Conservation (phyloP, 1,139 yeast species). For the Nakaseomyces delphensis region DNA sequence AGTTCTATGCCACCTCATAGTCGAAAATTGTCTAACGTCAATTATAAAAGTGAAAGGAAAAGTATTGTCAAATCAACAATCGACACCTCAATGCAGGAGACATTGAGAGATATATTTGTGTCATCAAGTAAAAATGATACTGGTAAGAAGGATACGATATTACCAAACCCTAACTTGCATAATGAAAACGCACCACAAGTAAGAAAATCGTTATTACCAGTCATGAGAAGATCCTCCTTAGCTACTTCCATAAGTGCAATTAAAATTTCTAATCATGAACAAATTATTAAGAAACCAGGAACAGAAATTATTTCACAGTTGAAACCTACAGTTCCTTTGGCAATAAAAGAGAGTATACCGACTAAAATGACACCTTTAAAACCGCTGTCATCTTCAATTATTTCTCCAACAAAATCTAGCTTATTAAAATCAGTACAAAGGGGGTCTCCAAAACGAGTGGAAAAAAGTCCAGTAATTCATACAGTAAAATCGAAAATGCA, state of each 20-base stretch:
- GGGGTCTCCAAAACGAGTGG: not conserved
- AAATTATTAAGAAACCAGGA: not conserved
- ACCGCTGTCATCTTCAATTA: not conserved
- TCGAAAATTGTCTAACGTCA: conserved; percentile 21
- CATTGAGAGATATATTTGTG: conserved; percentile 24
- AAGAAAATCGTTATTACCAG: not conserved
- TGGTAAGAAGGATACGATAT: conserved; percentile 7
- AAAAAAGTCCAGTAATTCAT: not conserved
- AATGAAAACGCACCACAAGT: not conserved
- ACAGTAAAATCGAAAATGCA: not conserved
- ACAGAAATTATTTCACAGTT: not conserved
- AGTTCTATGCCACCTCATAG: conserved; percentile 9
- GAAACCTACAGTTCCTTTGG: not conserved
- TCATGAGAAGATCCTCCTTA: not conserved
- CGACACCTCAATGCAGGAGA: conserved; percentile 25
- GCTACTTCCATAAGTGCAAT: conserved; percentile 1
- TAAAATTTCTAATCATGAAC: not conserved
- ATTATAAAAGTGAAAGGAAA: not conserved
- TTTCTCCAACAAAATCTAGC: not conserved
- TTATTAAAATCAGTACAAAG: not conserved
- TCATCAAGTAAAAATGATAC: conserved; percentile 12
- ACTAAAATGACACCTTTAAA: not conserved
- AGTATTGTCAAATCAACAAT: conserved; percentile 6
- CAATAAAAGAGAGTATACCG: not conserved
- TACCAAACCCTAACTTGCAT: conserved; percentile 1